These are phyloP conservation scores for Diversispora epigaea DNA, from an alignment of 192 early-diverging fungal species.

Conservation along the genomic window DNA sequence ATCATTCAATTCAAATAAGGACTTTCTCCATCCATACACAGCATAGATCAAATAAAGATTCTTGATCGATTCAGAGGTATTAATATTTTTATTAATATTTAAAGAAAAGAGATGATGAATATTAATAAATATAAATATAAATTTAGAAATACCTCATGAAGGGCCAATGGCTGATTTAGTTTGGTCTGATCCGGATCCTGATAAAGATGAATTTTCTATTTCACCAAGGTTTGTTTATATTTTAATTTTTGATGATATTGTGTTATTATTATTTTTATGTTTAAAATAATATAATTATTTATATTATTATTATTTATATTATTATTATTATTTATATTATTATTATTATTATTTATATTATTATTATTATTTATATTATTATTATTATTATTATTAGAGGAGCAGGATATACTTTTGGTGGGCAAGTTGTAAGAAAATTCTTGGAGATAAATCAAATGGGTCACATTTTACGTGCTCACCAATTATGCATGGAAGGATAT, in stretches of 20 bases:
- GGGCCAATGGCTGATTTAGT: slow-evolving; percentile 94
- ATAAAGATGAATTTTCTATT: slow-evolving; percentile 74
- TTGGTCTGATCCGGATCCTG: slow-evolving; percentile 83
- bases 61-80: slow-evolving; percentile 81
- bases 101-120: neutral
- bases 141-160: slow-evolving; percentile 86
- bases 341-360: neutral
- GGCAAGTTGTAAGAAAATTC: slow-evolving; percentile 74
- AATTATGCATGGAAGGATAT: slow-evolving; percentile 86
- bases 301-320: neutral
- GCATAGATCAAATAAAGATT: slow-evolving; percentile 82
- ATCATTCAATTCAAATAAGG: slow-evolving; percentile 39
- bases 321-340: slow-evolving; percentile 35
- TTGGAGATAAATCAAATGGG: slow-evolving; percentile 74
- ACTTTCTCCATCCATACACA: slow-evolving; percentile 79
- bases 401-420: slow-evolving; percentile 87
- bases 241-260: neutral
- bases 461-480: slow-evolving; percentile 84
- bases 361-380: neutral
- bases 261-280: neutral
- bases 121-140: neutral
- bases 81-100: neutral
- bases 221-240: slow-evolving; percentile 60
- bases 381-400: slow-evolving; percentile 51
- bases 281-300: too few species aligned